Percentiles rank a stretch among this genome's conserved stretches.
Conservation (phyloP, 129 eudicot species). For the Deinandra increscens region DNA sequence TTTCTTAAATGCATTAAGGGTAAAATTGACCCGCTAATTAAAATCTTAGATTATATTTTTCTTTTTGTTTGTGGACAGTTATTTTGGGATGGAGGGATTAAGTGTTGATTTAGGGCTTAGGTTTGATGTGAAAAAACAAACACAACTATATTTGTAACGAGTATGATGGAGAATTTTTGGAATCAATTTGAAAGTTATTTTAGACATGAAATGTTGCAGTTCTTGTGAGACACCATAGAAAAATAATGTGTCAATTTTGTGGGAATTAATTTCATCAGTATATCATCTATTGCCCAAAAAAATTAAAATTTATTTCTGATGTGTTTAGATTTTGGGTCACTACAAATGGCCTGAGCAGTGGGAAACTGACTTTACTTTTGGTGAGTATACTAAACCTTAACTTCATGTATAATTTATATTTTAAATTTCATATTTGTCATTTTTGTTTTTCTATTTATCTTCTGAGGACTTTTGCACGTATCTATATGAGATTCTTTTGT, state of each 20-base stretch:
- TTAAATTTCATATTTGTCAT: neutral
- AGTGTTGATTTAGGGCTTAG: neutral
- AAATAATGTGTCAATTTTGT: no score
- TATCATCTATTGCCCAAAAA: neutral
- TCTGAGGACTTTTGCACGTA: neutral
- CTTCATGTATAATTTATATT: neutral
- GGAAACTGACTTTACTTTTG: constrained; percentile 76
- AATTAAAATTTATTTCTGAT: neutral
- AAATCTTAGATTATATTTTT: neutral
- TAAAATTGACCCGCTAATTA: neutral
- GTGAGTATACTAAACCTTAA: constrained; percentile 42
- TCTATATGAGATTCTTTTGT: neutral
- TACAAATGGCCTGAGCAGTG: constrained; percentile 86
- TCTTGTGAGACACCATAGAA: no score
- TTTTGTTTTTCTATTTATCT: neutral
- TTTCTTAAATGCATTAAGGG: neutral
- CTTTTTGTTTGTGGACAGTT: neutral
- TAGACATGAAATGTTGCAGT: no score
- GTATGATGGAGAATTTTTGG: neutral
- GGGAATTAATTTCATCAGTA: constrained; percentile 10
- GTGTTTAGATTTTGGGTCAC: constrained; percentile 70
- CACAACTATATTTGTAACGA: neutral
- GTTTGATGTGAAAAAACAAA: neutral
- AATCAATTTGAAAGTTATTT: no score
- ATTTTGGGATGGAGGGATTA: neutral